Conservation (phyloP, 2,329 filamentous ascomycete species). For the Periconia digitata region DNA sequence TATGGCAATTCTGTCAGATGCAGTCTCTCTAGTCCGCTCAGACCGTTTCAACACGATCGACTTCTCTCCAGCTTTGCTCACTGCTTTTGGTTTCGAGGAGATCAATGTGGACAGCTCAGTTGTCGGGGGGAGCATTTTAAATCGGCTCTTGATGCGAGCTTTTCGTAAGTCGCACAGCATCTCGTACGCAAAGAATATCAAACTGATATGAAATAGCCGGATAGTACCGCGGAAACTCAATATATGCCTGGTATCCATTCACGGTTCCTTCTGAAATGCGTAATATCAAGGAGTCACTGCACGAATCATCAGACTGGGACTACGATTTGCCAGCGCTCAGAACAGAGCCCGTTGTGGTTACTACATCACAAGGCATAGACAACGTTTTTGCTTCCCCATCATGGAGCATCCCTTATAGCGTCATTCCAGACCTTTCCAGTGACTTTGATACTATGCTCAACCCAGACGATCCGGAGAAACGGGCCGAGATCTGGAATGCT, state of each 20-base stretch:
- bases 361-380: constrained; percentile 22
- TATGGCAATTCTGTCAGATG: constrained; percentile 71
- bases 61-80: constrained; percentile 13
- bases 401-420: constrained; percentile 37
- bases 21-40: constrained; percentile 66
- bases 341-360: constrained; percentile 14
- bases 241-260: constrained; percentile 34
- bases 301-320: constrained; percentile 18
- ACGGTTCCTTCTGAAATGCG: constrained; percentile 18
- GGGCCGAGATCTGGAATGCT: constrained; percentile 8
- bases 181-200: background rate
- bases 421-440: constrained; percentile 24
- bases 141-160: constrained; percentile 18
- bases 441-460: constrained; percentile 22
- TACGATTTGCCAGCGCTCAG: constrained; percentile 22
- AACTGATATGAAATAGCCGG: constrained; percentile 9
- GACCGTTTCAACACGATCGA: constrained; percentile 20
- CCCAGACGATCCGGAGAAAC: constrained; percentile 15
- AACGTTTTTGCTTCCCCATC: constrained; percentile 24
- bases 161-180: constrained; percentile 7
- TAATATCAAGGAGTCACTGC: constrained; percentile 17
- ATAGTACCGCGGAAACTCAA: constrained; percentile 22
- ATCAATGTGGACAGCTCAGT: constrained; percentile 9
- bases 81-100: constrained; percentile 16
- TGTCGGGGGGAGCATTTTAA: constrained; percentile 13